Evolutionary conservation across 2,329 filamentous ascomycete genomes (phyloP), one percentile per base, ranked within the genome.

Genomic region (Xylariales sp.): DNA sequence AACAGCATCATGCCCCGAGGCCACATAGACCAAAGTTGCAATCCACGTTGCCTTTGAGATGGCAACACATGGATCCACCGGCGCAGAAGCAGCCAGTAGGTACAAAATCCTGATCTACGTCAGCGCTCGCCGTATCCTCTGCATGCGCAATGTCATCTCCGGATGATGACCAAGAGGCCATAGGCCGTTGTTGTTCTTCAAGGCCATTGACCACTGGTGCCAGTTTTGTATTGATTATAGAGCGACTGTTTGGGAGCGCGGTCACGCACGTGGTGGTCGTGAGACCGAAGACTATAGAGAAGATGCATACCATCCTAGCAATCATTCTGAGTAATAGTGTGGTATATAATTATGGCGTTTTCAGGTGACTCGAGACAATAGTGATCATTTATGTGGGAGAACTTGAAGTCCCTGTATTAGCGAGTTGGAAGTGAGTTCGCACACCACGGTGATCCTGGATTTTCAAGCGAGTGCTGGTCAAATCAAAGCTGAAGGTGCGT

Each of bases 11-110:
- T 12, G 31, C 20, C 49, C 48, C 58, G 19, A 60, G 45, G 4
- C 59, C 53, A 31, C 59, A 62, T 16, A 51, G 44, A n/a, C 57
- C 58, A 36, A 52, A 49, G 11, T 49, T 50, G 46, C 58, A 61
- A 36, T 52, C 46, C 25, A 55, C 40, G 11, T 54, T 48, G 5
- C 46, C 41, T 10, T 20, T 21, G 1, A 45, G 31, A 31, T 50
- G 49, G 45, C 58, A 61, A 46, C 58, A 61, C 32, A 60, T 41
- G 3, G 47, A 47, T 4, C 54, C 56, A 12, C 49, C 55, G 2
- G 53, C 54, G 21, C 57, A 60, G 37, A 61, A 59, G 35, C 58
- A 60, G 4, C 43, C 42, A 15, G 27, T 31, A 10, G 40, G 38
- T 22, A 33, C 14, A 6, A 21, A 18, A 10, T 18, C 16, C 12